These are phyloP conservation scores for Amaranthus palmeri DNA, from an alignment of 148 eudicot species.

Conservation along the genomic window DNA sequence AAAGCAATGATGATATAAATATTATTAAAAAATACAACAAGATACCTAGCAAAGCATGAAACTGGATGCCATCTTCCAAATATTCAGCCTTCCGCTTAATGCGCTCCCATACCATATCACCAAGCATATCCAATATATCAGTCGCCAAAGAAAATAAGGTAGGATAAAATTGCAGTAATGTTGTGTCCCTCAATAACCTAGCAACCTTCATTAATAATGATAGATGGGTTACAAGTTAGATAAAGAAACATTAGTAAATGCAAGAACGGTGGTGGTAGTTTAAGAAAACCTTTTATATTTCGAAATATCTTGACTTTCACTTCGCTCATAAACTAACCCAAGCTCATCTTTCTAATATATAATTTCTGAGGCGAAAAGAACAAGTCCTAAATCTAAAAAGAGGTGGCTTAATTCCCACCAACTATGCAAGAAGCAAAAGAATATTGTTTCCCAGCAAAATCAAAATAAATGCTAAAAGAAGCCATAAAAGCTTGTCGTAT, in stretches of 20 bases:
- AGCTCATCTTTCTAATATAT: not conserved
- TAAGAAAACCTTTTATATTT: too few relatives aligned
- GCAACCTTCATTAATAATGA: slow-evolving; percentile 50
- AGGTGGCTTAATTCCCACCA: not conserved
- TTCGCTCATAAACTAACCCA: not conserved
- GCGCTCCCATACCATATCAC: slow-evolving; percentile 74
- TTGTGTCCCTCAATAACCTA: slow-evolving; percentile 62
- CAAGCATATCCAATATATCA: slow-evolving; percentile 71
- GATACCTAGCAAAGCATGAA: slow-evolving; percentile 49
- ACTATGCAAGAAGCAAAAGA: not conserved
- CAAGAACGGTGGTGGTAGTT: too few relatives aligned
- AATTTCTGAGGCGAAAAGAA: not conserved
- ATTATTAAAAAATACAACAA: slow-evolving; percentile 4
- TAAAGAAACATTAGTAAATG: not conserved
- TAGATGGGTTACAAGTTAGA: not conserved
- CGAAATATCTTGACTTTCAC: too few relatives aligned
- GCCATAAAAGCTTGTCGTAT: not conserved
- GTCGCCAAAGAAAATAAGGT: slow-evolving; percentile 65
- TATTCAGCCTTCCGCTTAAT: slow-evolving; percentile 61
- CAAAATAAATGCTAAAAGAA: not conserved
- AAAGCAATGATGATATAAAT: too few relatives aligned
- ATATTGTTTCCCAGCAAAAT: not conserved
- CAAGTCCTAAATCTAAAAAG: not conserved
- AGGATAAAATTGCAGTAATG: slow-evolving; percentile 69
- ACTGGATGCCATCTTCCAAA: slow-evolving; percentile 41